Percentiles rank a stretch among this genome's conserved stretches.
Conservation (phyloP, 305 asterid species). For the Withania somnifera region DNA sequence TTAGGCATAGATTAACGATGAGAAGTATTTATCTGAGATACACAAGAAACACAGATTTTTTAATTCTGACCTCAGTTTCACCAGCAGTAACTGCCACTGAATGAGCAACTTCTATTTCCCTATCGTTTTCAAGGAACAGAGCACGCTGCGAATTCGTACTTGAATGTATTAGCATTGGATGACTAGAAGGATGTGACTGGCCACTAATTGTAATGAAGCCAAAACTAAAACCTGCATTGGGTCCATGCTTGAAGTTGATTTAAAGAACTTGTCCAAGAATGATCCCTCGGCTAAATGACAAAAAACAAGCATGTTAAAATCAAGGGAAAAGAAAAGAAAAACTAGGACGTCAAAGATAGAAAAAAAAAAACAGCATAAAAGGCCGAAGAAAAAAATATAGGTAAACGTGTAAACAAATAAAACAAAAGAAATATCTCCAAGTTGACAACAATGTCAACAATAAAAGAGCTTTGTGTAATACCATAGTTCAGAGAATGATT, state of each 20-base stretch:
- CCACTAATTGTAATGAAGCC: background rate
- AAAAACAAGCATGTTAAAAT: conserved; percentile 4
- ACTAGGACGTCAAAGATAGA: background rate
- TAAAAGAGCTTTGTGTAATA: background rate
- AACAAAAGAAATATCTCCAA: background rate
- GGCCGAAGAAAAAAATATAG: background rate
- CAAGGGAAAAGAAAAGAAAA: conserved; percentile 4
- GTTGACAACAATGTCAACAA: background rate
- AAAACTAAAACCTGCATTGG: conserved; percentile 48
- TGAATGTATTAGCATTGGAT: background rate
- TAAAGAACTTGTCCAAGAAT: conserved; percentile 75
- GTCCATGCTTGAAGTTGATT: conserved; percentile 62
- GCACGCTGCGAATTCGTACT: conserved; percentile 57
- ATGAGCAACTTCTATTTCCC: conserved; percentile 95
- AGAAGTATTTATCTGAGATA: background rate
- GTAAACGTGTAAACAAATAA: background rate
- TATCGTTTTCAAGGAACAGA: conserved; percentile 66
- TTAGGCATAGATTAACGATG: background rate
- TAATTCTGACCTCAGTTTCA: conserved; percentile 72
- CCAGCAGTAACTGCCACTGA: conserved; percentile 88
- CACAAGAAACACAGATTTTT: background rate
- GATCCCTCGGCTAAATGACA: conserved; percentile 51
- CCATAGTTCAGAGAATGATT: background rate
- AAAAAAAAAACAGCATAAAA: background rate
- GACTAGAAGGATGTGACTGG: background rate